Evolutionary conservation across 176 grass and related monocot genomes (phyloP).

Genomic region (Cenchrus fungigraminus): DNA sequence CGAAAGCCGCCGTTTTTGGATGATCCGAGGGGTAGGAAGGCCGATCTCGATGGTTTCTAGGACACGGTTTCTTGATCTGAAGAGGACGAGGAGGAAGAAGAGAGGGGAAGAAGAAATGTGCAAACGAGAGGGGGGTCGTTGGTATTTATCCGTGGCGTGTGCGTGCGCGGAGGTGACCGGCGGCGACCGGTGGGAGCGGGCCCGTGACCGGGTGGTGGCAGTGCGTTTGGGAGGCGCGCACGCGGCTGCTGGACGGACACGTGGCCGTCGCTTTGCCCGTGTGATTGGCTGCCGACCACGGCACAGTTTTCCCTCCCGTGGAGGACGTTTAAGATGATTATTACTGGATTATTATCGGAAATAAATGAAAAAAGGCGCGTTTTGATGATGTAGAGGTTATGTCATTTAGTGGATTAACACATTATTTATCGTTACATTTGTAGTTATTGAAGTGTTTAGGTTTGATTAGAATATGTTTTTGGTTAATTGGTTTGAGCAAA

Average conservation of each 20-base stretch:
- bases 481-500: background rate
- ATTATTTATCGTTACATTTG: background rate
- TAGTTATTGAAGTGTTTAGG: background rate
- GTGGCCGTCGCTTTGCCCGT: constrained; percentile 38
- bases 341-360: too few species aligned
- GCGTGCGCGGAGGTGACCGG: constrained; percentile 43
- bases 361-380: background rate
- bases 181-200: constrained; percentile 37
- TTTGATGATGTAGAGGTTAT: background rate
- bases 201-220: constrained; percentile 32
- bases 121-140: constrained; percentile 8
- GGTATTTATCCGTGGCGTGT: constrained; percentile 49
- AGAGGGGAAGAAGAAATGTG: constrained; percentile 34
- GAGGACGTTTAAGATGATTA: too few species aligned
- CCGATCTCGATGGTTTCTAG: constrained; percentile 46
- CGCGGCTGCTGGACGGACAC: constrained; percentile 42
- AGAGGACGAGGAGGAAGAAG: background rate
- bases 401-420: background rate
- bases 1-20: constrained; percentile 8
- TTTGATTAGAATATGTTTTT: background rate
- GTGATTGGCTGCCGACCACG: constrained; percentile 45
- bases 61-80: constrained; percentile 68
- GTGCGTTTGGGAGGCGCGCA: background rate
- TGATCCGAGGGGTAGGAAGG: background rate
- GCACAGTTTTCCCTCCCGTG: background rate